These are phyloP conservation scores for Globisporangium uncinulatum DNA, from an alignment of 352 stramenopile genomes.

Conservation along the genomic window DNA sequence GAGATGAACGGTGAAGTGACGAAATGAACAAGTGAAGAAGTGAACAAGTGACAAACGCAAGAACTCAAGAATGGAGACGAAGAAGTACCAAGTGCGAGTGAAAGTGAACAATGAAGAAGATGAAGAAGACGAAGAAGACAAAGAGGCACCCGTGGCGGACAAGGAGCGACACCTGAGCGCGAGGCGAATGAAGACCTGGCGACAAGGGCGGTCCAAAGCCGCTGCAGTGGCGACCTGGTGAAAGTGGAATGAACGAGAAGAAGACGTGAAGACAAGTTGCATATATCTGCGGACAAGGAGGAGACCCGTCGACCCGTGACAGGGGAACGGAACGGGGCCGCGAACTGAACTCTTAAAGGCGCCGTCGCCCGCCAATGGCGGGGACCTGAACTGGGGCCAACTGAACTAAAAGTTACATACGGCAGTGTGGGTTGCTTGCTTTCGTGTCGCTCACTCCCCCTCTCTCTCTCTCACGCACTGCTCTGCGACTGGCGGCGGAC, in stretches of 20 bases:
- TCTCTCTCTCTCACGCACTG: not conserved
- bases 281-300: conserved; percentile 4
- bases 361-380: not conserved
- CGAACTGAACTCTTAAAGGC: conserved; percentile 1
- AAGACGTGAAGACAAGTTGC: conserved; percentile 18
- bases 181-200: not conserved
- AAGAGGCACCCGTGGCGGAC: not conserved
- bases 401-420: not conserved
- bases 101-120: conserved; percentile 5
- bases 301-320: not conserved
- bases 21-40: conserved; percentile 4
- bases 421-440: not conserved
- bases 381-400: not conserved
- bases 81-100: not conserved
- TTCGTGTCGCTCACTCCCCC: too few relatives aligned
- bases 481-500: conserved; percentile 3
- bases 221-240: conserved; percentile 14
- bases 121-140: not conserved
- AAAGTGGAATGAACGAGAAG: conserved; percentile 9
- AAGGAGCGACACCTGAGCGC: not conserved
- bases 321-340: not conserved
- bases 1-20: conserved; percentile 4
- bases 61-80: conserved; percentile 3
- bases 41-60: not conserved
- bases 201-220: too few relatives aligned